These are phyloP conservation scores for Alternaria brassicicola DNA, from an alignment of 2,329 filamentous ascomycete genomes.

Conservation along the genomic window DNA sequence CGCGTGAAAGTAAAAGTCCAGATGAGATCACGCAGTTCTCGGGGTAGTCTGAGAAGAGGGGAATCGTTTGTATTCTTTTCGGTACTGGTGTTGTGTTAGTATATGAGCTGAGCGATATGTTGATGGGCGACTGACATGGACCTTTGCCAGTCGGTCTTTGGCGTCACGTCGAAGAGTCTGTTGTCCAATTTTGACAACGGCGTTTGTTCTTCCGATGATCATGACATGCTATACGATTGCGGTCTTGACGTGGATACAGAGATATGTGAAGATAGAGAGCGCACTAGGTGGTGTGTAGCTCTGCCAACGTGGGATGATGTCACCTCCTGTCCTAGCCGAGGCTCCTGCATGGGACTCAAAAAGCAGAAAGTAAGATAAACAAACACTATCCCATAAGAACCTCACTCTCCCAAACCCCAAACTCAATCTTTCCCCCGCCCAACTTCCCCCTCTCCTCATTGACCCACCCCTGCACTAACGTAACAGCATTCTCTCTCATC, in stretches of 20 bases:
- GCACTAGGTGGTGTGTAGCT: background rate
- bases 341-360: background rate
- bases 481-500: conserved; percentile 1
- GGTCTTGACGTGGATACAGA: background rate
- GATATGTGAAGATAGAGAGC: background rate
- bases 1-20: background rate
- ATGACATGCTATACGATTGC: background rate
- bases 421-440: background rate
- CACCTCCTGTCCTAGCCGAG: too few relatives aligned
- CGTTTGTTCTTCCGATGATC: background rate
- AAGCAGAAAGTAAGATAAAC: background rate
- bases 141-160: background rate
- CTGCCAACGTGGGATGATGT: background rate
- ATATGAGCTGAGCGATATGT: background rate
- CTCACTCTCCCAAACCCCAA: conserved; percentile 9
- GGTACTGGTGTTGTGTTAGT: background rate
- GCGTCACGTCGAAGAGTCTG: background rate
- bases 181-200: background rate
- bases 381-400: background rate
- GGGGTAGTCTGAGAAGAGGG: conserved; percentile 1
- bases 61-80: background rate
- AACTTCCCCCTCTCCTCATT: background rate
- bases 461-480: conserved; percentile 7
- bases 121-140: background rate
- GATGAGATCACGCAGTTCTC: conserved; percentile 3